Evolutionary conservation across 345 rosid species (phyloP), one percentile per base, ranked within the genome.

Genomic region (Rubroshorea leprosula): DNA sequence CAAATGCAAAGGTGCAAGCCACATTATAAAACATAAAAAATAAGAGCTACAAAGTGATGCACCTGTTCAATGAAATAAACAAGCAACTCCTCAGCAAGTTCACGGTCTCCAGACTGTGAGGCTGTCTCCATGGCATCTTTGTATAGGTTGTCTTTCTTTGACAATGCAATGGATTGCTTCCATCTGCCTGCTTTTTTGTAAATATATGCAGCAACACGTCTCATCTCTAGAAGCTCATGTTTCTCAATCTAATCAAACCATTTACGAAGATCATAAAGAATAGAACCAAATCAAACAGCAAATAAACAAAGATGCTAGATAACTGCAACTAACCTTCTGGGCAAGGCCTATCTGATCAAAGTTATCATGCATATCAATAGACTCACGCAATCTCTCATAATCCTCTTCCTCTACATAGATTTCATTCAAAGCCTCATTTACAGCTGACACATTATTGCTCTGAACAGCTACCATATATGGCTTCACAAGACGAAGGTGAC

Each of bases 101-200:
- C 97, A 43, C 85, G 90, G 24, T 93, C 99, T 51, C 99, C 97
- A 23, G 96, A 89, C 69, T 93, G 99, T 4, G 99, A 93, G 46
- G 95, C 96, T 60, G 99, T 89, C 80, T 89, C 97, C 97, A 93
- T 93, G 54, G 97, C 96, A 80, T 93, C 99, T 65, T 80, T 93
- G 80, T 85, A 93, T 57, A 76, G 80, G 56, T 78, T 89, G 72
- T 93, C 96, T 35, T 89, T 93, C 87, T 93, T 93, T 57, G 97
- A 93, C 74, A 93, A 76, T 23, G 91, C 90, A 82, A 93, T 93
- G 1, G 99, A 93, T 65, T 79, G 91, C 96, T 89, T 93, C 99
- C 99, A 93, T 74, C 96, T 79, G 56, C 99, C 97, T 0, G 97
- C 99, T 76, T 93, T 93, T 65, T 93, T 93, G 79, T 93, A 93